Evolutionary conservation across 192 early-diverging fungal genomes (phyloP), one percentile per base, ranked within the genome.

Genomic region (Diversispora epigaea): DNA sequence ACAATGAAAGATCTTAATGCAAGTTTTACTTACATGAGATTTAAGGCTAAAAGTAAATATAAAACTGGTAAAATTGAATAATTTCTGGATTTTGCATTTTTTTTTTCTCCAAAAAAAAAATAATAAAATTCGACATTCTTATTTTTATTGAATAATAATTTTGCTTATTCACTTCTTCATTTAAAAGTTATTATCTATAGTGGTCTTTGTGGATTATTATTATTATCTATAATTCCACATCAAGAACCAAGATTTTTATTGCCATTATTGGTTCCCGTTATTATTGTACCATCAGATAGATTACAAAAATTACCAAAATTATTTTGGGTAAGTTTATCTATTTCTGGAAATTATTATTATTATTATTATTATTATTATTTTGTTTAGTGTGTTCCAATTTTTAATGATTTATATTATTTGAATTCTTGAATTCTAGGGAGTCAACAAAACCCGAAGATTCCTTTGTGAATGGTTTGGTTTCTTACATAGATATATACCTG

Each of bases 181-280:
- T 58, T 43, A 68, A 71, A 71, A 88, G 88, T 88, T 22, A 47
- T 84, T n/a, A 39, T 77, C 8, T 80, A 80, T 50, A 78, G 79
- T 9, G 76, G 84, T 0, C 43, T 85, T 1, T 82, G 73, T 66
- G 83, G 86, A 4, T 79, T 89, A 8, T 61, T 57, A 3, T 45
- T 86, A 10, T 76, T 95, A 3, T 93, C 93, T 6, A 15, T 79
- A 0, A 88, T 89, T 41, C 90, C 89, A 46, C 94, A 95, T 76
- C 93, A 95, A 78, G 94, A 95, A 75, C 86, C 91, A 9, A 80
- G 94, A 15, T 95, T 95, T 71, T 73, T 95, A 4, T 75, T 89
- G 6, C 94, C 93, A 6, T 63, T 91, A 57, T 80, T 94, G 2
- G 77, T 90, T 3, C 85, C 86, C 11, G 54, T 92, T 2, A 80